Conservation (phyloP, 2,329 filamentous ascomycete species). For the Calonectria crousiana region DNA sequence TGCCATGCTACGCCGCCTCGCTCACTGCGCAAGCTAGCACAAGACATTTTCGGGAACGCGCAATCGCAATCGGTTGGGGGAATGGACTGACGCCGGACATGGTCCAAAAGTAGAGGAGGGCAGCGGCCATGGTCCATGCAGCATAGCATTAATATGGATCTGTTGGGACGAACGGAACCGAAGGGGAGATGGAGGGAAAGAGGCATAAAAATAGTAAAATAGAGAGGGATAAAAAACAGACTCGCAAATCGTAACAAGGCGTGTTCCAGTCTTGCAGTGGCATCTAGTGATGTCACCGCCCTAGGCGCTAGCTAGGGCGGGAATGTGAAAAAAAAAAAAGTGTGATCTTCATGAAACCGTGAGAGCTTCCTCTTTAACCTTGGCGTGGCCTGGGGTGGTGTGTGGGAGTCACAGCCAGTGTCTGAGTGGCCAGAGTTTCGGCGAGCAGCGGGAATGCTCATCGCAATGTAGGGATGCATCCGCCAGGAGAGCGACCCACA, state of each 20-base stretch:
- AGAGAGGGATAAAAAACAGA: not conserved
- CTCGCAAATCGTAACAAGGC: not conserved
- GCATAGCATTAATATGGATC: not conserved
- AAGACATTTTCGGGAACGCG: not conserved
- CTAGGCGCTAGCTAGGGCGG: not conserved
- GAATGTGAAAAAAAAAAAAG: not conserved
- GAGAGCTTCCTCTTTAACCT: conserved; percentile 6
- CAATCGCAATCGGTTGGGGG: not conserved
- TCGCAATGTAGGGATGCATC: conserved; percentile 5
- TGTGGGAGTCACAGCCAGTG: not conserved
- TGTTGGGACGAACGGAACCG: not conserved
- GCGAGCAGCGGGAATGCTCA: not conserved
- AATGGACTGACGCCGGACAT: not conserved
- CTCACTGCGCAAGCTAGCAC: not conserved
- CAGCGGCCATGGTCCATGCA: not conserved
- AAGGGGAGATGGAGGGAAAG: not conserved
- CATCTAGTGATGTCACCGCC: not conserved
- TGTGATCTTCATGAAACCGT: conserved; percentile 11
- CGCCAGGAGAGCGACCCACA: not conserved
- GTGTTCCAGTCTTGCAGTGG: not conserved
- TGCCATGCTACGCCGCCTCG: not conserved
- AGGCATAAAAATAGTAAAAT: not conserved
- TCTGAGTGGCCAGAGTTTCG: not conserved
- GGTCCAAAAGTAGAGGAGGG: not conserved
- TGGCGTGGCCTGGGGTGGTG: not conserved